phyloP scores from a whole-genome alignment of 805 yeast species.

The Cephaloascus albidus region DNA sequence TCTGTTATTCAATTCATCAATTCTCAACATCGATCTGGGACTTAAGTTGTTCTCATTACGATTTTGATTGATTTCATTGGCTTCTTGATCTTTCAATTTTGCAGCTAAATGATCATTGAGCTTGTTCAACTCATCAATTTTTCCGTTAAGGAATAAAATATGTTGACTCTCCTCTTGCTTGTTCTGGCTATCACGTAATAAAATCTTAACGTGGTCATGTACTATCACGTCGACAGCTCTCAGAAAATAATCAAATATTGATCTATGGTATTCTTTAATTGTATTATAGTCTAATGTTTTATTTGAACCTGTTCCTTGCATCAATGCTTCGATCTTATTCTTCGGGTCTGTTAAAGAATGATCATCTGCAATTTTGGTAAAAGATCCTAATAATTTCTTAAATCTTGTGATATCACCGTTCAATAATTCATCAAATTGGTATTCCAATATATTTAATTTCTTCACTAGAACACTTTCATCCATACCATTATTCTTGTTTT shows the following conservation, averaged over 20 bases:
- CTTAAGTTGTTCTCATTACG: conserved; percentile 1
- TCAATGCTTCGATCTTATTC: conserved; percentile 33
- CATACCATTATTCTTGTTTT: conserved; percentile 1
- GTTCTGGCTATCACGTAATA: conserved; percentile 8
- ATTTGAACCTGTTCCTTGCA: conserved; percentile 14
- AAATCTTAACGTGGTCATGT: conserved; percentile 38
- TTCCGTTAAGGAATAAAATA: conserved; percentile 11
- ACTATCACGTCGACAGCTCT: conserved; percentile 53
- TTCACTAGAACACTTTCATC: conserved; percentile 4
- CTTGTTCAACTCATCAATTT: conserved; percentile 17
- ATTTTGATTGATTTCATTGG: neutral
- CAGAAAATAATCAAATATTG: conserved; percentile 45
- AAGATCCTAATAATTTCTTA: conserved; percentile 37
- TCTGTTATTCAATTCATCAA: conserved; percentile 52
- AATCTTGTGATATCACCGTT: conserved; percentile 34
- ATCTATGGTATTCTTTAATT: conserved; percentile 27
- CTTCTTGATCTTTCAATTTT: neutral
- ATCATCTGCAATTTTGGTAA: conserved; percentile 48
- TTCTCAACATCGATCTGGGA: conserved; percentile 36
- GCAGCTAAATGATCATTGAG: neutral
- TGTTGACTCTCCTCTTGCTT: neutral
- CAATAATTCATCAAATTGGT: conserved; percentile 32
- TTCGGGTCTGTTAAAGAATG: conserved; percentile 51
- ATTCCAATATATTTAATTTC: conserved; percentile 20
- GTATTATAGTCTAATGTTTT: conserved; percentile 10